A percentile compares a stretch with the other conserved stretches of the same genome.
Evolutionary conservation across 2,329 filamentous ascomycete genomes (phyloP).

Genomic region (Paecilomyces sp.): DNA sequence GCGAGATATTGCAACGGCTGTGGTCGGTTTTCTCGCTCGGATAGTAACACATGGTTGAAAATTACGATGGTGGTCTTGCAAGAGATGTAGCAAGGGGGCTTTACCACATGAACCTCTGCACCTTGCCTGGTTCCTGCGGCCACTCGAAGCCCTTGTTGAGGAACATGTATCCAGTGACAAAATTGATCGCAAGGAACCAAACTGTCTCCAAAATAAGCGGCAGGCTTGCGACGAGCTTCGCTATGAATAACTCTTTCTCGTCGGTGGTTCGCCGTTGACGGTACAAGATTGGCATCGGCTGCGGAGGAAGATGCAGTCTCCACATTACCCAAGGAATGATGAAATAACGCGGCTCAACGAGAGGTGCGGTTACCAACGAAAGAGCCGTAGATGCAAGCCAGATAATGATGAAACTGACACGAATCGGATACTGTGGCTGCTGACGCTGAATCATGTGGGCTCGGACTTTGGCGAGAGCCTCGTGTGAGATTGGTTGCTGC

Average conservation of each 20-base stretch:
- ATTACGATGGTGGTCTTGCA: not conserved
- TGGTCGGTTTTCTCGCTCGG: not conserved
- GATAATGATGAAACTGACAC: slow-evolving; percentile 49
- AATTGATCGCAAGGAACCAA: slow-evolving; percentile 52
- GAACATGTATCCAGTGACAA: slow-evolving; percentile 48
- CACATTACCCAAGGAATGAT: slow-evolving; percentile 93
- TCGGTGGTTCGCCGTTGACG: slow-evolving; percentile 16
- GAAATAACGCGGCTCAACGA: slow-evolving; percentile 94
- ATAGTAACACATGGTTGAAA: not conserved
- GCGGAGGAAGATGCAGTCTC: slow-evolving; percentile 65
- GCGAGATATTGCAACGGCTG: not conserved
- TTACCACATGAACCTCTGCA: slow-evolving; percentile 57
- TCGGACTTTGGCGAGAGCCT: slow-evolving; percentile 21
- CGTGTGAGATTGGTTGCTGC: slow-evolving; percentile 17
- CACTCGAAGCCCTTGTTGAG: slow-evolving; percentile 51
- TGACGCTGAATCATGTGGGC: slow-evolving; percentile 23
- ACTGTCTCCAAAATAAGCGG: slow-evolving; percentile 44
- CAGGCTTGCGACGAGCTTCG: slow-evolving; percentile 18
- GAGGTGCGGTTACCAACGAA: slow-evolving; percentile 76
- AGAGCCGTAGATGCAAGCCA: slow-evolving; percentile 65
- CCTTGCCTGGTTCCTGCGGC: slow-evolving; percentile 49
- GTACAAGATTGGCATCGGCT: slow-evolving; percentile 25
- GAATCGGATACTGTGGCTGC: slow-evolving; percentile 19
- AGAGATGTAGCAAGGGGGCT: not conserved
- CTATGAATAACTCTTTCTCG: slow-evolving; percentile 16